phyloP scores from a whole-genome alignment of 192 early-diverging fungal species.

The Diversispora epigaea region DNA sequence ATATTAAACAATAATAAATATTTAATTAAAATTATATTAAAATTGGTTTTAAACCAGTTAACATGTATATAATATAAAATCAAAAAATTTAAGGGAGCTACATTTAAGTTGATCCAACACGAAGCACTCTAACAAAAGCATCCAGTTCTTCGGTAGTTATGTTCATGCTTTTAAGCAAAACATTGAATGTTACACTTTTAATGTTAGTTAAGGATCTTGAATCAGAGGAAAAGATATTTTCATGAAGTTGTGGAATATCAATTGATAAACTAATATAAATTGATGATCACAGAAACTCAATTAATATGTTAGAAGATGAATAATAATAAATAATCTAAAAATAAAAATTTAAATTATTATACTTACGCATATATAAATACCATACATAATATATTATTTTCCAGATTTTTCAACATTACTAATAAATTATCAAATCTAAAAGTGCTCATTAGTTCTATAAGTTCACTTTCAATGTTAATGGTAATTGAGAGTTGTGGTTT shows the following conservation, averaged over 20 bases:
- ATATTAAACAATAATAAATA: no score
- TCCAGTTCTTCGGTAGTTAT: slow-evolving; percentile 41
- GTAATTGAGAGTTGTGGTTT: slow-evolving; percentile 35
- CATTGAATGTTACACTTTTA: slow-evolving; percentile 33
- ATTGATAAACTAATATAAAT: slow-evolving; percentile 16
- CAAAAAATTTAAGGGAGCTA: neutral
- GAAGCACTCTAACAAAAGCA: slow-evolving; percentile 43
- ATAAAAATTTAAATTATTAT: neutral
- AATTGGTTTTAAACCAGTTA: no score
- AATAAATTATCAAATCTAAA: slow-evolving; percentile 39
- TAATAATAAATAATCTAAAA: neutral
- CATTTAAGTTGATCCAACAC: slow-evolving; percentile 30
- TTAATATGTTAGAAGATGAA: neutral
- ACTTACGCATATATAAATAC: slow-evolving; percentile 40
- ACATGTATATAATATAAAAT: no score
- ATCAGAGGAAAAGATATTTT: slow-evolving; percentile 22
- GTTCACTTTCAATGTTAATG: slow-evolving; percentile 37
- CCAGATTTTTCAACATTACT: slow-evolving; percentile 34
- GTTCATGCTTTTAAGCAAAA: slow-evolving; percentile 36
- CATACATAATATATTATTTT: slow-evolving; percentile 44
- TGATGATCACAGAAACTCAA: neutral
- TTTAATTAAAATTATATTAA: no score
- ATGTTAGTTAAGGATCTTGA: neutral
- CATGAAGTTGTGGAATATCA: slow-evolving; percentile 10
- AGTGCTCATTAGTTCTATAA: slow-evolving; percentile 39